Evolutionary conservation across 495 filamentous ascomycete genomes (phyloP).

Genomic region (Pseudomonodictys pantanalensis): DNA sequence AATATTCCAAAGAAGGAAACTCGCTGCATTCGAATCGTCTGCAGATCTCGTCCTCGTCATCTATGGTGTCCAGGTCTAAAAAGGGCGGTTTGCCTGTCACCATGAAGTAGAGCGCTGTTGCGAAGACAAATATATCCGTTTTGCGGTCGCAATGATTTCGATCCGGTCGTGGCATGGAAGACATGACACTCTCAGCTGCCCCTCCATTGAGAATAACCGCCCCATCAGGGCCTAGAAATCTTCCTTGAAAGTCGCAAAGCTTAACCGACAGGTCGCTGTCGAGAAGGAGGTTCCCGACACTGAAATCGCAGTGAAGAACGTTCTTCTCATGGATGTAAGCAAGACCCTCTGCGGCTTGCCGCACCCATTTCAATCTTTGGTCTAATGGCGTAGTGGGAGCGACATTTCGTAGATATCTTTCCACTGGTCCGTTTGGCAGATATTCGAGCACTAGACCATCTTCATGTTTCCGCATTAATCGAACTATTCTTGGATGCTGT

Average conservation of each 20-base stretch:
- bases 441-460: background rate
- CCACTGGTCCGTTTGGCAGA: background rate
- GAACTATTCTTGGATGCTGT: conserved; percentile 1
- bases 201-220: no score
- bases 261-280: background rate
- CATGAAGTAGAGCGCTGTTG: background rate
- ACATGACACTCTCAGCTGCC: background rate
- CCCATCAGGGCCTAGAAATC: no score
- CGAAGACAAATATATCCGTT: background rate
- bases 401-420: background rate
- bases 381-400: background rate
- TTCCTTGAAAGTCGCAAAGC: conserved; percentile 1
- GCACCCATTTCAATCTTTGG: background rate
- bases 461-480: background rate
- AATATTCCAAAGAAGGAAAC: background rate
- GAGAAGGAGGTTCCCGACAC: background rate
- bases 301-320: background rate
- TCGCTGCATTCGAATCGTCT: background rate
- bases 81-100: background rate
- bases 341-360: background rate
- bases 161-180: background rate
- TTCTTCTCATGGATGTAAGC: background rate
- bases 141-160: background rate
- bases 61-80: background rate
- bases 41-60: background rate